Conservation (phyloP, 768 basidiomycete species). For the Melanogaster broomeanus region DNA sequence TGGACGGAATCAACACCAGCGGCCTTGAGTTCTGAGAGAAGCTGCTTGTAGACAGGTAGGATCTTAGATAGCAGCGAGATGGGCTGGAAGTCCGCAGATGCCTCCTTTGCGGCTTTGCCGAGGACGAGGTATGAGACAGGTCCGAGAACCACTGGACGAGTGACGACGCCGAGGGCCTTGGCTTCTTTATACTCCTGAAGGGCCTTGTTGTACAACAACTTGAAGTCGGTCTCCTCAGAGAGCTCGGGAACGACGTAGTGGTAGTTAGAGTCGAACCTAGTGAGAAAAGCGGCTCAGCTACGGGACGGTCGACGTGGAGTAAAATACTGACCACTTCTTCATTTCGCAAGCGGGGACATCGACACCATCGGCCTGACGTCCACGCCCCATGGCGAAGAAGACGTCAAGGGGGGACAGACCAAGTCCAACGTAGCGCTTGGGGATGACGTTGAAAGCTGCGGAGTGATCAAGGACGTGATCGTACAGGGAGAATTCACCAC, state of each 20-base stretch:
- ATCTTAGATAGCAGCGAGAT: constrained; percentile 88
- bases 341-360: constrained; percentile 98
- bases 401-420: constrained; percentile 88
- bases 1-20: constrained; percentile 96
- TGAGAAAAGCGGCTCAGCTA: constrained; percentile 1
- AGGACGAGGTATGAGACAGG: constrained; percentile 95
- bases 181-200: constrained; percentile 95
- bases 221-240: constrained; percentile 88
- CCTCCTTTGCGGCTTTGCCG: constrained; percentile 87
- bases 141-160: constrained; percentile 95
- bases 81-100: constrained; percentile 82
- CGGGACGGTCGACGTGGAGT: neutral
- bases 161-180: constrained; percentile 81
- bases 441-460: constrained; percentile 94
- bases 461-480: constrained; percentile 99
- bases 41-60: constrained; percentile 87
- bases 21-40: constrained; percentile 86
- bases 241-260: constrained; percentile 98
- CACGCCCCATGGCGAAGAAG: constrained; percentile 99
- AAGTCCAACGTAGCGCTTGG: constrained; percentile 87
- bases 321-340: constrained; percentile 90
- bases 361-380: constrained; percentile 90
- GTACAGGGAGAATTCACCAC: constrained; percentile 98
- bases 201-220: constrained; percentile 94
- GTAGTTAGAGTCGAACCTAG: constrained; percentile 98